Base-by-base conservation (phyloP, 495 filamentous ascomycete species). In the Aspergillus leporis region DNA sequence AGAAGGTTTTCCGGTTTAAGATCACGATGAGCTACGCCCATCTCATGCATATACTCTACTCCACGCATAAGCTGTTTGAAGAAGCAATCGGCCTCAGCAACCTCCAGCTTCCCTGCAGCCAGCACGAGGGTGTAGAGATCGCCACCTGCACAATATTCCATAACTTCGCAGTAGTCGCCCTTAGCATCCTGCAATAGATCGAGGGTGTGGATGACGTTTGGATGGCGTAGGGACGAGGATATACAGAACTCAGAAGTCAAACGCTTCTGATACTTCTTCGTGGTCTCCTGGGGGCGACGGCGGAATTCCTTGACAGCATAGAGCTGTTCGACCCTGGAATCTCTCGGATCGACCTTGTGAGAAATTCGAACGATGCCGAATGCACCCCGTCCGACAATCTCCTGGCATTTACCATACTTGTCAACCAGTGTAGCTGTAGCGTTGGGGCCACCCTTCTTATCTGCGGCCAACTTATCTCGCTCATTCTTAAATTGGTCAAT, bases 61-160 rank as follows among this genome's bases (percentile, higher is more conserved):
- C 95, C 94, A 51, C 95, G 92, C 95, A 99, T 98, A 65, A 99
- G 84, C 73, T 99, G 94, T 78, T 98, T 96, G 82, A 99, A 99
- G 72, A 92, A 96, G 76, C 94, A 99, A 74, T 99, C 94, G 28
- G 94, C 94, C 72, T 99, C 94, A 41, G 82, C 72, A 56, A 96
- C 93, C 66, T 98, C 94, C 49, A 99, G 83, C 69, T 96, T 96
- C 28, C 91, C 92, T 22, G 93, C 91, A 12, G 93, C 85, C 47
- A 99, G 86, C 23, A 98, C 89, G 21, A 99, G 81, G 0, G 92
- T 96, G 74, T 99, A 99, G 21, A 99, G 83, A 75, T 99, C 94
- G 36, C 94, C 94, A 54, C 94, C 94, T 32, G 93, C 91, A 68
- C 95, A 98, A 73, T 93, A 99, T 73, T 99, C 94, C 94, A 99